A percentile compares a stretch with the other conserved stretches of the same genome.
phyloP scores from a whole-genome alignment of 345 rosid species.

The Brassica juncea region DNA sequence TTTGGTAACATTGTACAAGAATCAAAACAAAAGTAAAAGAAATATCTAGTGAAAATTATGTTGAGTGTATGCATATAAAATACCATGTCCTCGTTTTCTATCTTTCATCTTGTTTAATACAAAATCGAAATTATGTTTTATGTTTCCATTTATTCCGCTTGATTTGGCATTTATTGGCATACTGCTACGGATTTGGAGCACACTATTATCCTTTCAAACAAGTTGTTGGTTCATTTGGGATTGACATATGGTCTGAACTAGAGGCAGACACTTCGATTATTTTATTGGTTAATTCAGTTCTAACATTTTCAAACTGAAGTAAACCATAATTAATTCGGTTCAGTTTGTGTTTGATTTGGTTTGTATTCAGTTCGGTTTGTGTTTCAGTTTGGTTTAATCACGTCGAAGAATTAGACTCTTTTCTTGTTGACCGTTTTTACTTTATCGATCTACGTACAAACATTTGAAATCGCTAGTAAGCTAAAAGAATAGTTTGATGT shows the following conservation, averaged over 20 bases:
- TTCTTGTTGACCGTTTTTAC: not conserved
- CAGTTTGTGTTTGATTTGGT: no score
- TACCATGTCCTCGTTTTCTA: not conserved
- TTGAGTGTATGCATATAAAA: not conserved
- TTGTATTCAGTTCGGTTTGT: no score
- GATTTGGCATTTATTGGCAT: not conserved
- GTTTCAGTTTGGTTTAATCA: no score
- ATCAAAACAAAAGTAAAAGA: not conserved
- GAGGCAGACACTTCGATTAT: no score
- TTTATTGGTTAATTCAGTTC: no score
- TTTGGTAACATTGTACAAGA: not conserved
- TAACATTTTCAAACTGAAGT: no score
- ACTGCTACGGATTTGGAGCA: not conserved
- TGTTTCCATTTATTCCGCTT: not conserved
- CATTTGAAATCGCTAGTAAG: not conserved
- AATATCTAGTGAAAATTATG: not conserved
- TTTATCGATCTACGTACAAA: not conserved
- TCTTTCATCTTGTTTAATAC: not conserved
- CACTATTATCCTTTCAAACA: not conserved
- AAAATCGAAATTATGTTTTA: no score
- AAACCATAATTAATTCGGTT: no score
- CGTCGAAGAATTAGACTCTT: not conserved
- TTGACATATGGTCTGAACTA: not conserved
- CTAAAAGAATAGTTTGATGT: not conserved
- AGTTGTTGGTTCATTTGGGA: not conserved